Evolutionary conservation across 805 yeast genomes (phyloP).

Genomic region (Saccharomycopsis sp.): DNA sequence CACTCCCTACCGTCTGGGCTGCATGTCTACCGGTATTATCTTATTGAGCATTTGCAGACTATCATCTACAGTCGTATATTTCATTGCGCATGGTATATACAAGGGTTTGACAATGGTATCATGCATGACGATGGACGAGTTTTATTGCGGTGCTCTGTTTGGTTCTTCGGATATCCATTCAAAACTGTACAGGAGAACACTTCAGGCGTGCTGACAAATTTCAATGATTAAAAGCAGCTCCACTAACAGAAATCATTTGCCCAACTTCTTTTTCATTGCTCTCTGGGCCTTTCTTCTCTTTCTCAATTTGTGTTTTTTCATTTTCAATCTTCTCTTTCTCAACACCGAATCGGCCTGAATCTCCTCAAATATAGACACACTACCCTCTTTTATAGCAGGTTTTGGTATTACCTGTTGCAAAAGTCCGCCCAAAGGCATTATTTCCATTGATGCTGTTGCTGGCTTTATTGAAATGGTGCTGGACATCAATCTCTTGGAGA

Average conservation of each 20-base stretch:
- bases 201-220: too few relatives aligned
- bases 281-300: slow-evolving; percentile 95
- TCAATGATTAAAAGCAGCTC: too few relatives aligned
- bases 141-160: too few relatives aligned
- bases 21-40: too few relatives aligned
- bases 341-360: slow-evolving; percentile 60
- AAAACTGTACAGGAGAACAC: too few relatives aligned
- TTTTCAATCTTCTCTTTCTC: slow-evolving; percentile 84
- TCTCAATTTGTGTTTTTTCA: slow-evolving; percentile 96
- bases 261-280: slow-evolving; percentile 64
- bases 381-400: neutral
- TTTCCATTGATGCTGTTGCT: neutral
- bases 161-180: too few relatives aligned
- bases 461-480: neutral
- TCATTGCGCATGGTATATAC: neutral
- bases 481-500: neutral
- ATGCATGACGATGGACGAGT: neutral
- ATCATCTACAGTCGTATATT: neutral
- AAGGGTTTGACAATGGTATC: neutral
- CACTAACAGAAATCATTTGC: too few relatives aligned
- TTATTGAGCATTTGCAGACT: too few relatives aligned
- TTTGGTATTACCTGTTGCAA: neutral
- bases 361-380: slow-evolving; percentile 12
- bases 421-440: neutral
- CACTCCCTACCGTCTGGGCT: too few relatives aligned